Conservation (phyloP, 768 basidiomycete species). For the Fibroporia radiculosa region DNA sequence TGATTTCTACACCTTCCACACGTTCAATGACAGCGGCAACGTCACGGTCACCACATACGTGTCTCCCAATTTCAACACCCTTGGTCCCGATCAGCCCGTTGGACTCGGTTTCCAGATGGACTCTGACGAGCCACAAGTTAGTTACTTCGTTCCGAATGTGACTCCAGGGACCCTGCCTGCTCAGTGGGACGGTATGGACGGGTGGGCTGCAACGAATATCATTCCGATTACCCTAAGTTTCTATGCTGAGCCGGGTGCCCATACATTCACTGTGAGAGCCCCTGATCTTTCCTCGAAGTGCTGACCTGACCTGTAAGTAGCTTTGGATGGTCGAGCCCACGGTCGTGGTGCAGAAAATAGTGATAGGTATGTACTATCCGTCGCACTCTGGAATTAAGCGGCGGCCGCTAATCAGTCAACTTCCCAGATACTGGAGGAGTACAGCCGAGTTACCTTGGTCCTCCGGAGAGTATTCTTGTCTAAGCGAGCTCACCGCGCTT, state of each 20-base stretch:
- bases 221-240: conserved; percentile 34
- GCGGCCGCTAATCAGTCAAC: conserved; percentile 1
- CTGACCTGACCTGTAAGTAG: conserved; percentile 18
- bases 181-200: conserved; percentile 40
- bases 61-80: conserved; percentile 46
- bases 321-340: conserved; percentile 52
- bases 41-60: conserved; percentile 40
- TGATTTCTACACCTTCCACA: conserved; percentile 57
- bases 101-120: conserved; percentile 47
- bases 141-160: conserved; percentile 39
- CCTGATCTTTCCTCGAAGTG: not conserved
- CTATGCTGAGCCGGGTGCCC: conserved; percentile 39
- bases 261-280: conserved; percentile 48
- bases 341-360: conserved; percentile 53
- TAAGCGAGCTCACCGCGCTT: not conserved
- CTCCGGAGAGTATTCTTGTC: conserved; percentile 43
- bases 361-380: conserved; percentile 37
- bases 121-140: conserved; percentile 30
- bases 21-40: conserved; percentile 32
- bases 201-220: conserved; percentile 48
- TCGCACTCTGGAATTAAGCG: not conserved
- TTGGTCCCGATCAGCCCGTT: conserved; percentile 41
- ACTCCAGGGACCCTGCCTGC: conserved; percentile 38
- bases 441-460: conserved; percentile 50
- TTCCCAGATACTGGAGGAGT: conserved; percentile 48